phyloP scores from a whole-genome alignment of 208 protist genomes.

The Strigomonas oncopelti region DNA sequence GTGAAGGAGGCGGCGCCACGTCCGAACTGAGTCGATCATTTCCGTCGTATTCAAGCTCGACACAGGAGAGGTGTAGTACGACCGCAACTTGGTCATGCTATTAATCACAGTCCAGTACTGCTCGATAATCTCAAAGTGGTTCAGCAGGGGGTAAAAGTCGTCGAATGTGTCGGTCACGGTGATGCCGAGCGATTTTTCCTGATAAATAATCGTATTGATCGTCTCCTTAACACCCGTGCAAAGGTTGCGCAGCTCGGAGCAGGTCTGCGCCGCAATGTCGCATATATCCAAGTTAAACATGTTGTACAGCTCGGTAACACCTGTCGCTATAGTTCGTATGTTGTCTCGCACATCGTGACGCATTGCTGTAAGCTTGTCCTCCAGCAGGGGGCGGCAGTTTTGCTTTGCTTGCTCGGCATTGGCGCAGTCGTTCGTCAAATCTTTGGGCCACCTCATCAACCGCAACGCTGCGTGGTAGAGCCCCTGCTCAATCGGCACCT shows the following conservation, averaged over 20 bases:
- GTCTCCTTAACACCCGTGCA: constrained; percentile 43
- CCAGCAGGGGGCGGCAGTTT: constrained; percentile 48
- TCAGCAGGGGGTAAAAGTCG: constrained; percentile 47
- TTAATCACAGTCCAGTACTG: constrained; percentile 79
- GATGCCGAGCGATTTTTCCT: constrained; percentile 48
- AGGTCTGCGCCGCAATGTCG: constrained; percentile 86
- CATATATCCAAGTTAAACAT: constrained; percentile 83
- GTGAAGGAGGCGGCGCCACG: constrained; percentile 76
- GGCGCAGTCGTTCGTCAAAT: constrained; percentile 24
- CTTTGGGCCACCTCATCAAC: constrained; percentile 61
- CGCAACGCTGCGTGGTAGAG: constrained; percentile 53
- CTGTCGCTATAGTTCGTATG: constrained; percentile 61
- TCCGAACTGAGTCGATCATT: constrained; percentile 73
- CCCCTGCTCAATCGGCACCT: constrained; percentile 50
- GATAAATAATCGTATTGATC: constrained; percentile 55
- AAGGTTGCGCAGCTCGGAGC: constrained; percentile 65
- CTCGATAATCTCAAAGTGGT: constrained; percentile 76
- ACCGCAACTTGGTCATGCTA: constrained; percentile 48
- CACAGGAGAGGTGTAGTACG: constrained; percentile 76
- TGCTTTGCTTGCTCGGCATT: constrained; percentile 31
- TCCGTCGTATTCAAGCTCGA: constrained; percentile 41
- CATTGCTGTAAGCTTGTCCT: constrained; percentile 45
- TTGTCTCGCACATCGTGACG: constrained; percentile 40
- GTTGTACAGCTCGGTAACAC: constrained; percentile 75
- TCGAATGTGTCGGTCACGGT: constrained; percentile 53